Evolutionary conservation across 805 yeast genomes (phyloP), one percentile per base, ranked within the genome.

Genomic region (Ogataea nitratoaversa): DNA sequence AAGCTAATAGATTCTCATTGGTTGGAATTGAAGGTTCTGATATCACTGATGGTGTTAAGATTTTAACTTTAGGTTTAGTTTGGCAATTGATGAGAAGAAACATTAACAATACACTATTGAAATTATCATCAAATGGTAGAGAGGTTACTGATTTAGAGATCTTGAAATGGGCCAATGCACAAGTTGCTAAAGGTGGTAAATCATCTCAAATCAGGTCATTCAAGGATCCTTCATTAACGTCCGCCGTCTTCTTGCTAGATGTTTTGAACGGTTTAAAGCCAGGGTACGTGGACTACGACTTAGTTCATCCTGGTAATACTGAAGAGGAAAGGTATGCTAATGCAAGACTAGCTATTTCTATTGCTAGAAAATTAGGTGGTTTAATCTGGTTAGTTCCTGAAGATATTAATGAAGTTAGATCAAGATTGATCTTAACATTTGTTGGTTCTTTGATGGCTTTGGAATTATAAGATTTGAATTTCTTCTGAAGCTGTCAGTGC

Each of bases 361-460:
- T 93, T 57, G 99, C 99, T 27, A 84, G 99, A 76, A 93, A 93
- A 66, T 70, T 93, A 53, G 99, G 99, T 47, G 99, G 96, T 30
- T 78, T 93, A 61, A 93, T 93, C 57, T 93, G 97, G 97, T 75
- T 93, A 53, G 96, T 93, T n/a, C 99, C 99, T n/a, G 99, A 93
- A 65, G 99, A 93, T 68, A 93, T 93, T 57, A 85, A 82, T 56
- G 98, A 91, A 68, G 97, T 93, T 32, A 84, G 98, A 66, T 76
- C 95, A 33, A 80, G 98, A 64, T 80, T 93, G 68, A 85, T 93
- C 42, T 76, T 89, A 62, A 89, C 98, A 1, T 93, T 93, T 62
- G 87, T 93, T 46, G 99, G 97, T 39, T 87, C 96, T 37, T 77
- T 93, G 65, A 93, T 93, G 99, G 70, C 90, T 8, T 65, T 85